A percentile compares a stretch with the other conserved stretches of the same genome.
phyloP scores from a whole-genome alignment of 225 moss, liverwort and hornwort species.

The Lunularia cruciata region DNA sequence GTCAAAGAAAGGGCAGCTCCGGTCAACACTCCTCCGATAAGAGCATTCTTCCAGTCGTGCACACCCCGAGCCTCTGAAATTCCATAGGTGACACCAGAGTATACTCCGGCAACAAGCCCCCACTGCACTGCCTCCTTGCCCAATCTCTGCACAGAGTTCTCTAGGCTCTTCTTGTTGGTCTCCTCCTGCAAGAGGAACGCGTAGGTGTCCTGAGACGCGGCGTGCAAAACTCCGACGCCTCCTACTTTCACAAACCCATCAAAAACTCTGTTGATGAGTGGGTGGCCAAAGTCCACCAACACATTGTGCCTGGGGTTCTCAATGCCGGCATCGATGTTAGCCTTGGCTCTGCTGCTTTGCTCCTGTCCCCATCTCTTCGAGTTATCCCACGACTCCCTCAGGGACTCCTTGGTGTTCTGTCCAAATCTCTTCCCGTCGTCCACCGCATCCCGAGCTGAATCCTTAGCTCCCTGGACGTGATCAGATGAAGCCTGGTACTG shows the following conservation, averaged over 20 bases:
- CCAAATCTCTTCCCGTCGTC: conserved; percentile 33
- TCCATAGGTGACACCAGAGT: conserved; percentile 85
- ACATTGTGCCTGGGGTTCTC: conserved; percentile 42
- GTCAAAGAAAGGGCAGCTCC: conserved; percentile 86
- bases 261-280: conserved; percentile 75
- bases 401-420: conserved; percentile 19
- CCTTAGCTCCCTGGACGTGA: conserved; percentile 24
- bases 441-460: conserved; percentile 13
- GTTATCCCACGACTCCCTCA: conserved; percentile 34
- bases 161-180: conserved; percentile 71
- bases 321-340: background rate
- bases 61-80: conserved; percentile 84
- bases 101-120: conserved; percentile 87
- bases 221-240: conserved; percentile 86
- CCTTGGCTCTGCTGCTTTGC: background rate
- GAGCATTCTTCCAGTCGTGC: conserved; percentile 92
- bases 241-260: conserved; percentile 95
- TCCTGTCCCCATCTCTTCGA: conserved; percentile 41
- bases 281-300: conserved; percentile 84
- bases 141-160: conserved; percentile 71
- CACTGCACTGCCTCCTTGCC: conserved; percentile 92
- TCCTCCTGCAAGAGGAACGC: conserved; percentile 59
- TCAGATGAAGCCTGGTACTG: conserved; percentile 32
- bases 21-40: conserved; percentile 78
- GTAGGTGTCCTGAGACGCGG: conserved; percentile 73